These are phyloP conservation scores for Sutorius eximius DNA, from an alignment of 1,284 basidiomycete genomes.

Conservation along the genomic window DNA sequence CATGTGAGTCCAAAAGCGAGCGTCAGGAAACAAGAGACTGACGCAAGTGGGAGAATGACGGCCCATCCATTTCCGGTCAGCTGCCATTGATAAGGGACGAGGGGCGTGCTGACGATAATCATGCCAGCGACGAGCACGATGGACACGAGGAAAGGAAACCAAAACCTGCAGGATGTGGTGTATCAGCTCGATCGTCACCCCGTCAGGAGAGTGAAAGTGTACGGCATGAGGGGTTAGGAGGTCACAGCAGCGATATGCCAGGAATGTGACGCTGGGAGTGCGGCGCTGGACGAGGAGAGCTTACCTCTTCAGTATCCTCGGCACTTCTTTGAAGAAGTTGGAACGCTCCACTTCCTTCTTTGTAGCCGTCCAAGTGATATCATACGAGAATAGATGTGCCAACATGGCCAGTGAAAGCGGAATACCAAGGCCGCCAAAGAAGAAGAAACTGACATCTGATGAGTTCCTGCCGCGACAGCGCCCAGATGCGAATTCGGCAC, in stretches of 20 bases:
- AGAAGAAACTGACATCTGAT: slow-evolving; percentile 64
- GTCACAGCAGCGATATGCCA: background rate
- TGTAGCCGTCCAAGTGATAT: slow-evolving; percentile 81
- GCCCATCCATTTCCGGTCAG: slow-evolving; percentile 64
- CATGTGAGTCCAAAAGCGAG: slow-evolving; percentile 5
- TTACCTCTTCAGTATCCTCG: slow-evolving; percentile 72
- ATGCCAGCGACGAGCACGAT: slow-evolving; percentile 48
- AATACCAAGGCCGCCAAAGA: slow-evolving; percentile 78
- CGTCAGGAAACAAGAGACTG: slow-evolving; percentile 28
- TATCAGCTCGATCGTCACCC: slow-evolving; percentile 16
- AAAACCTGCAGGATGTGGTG: slow-evolving; percentile 27
- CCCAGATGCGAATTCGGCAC: slow-evolving; percentile 31
- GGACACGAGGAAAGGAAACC: slow-evolving; percentile 36
- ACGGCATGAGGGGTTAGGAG: background rate
- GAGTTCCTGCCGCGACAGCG: slow-evolving; percentile 1
- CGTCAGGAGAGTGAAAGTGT: background rate
- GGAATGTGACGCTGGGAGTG: background rate
- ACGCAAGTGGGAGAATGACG: slow-evolving; percentile 67
- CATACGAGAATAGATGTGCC: slow-evolving; percentile 81
- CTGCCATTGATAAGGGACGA: slow-evolving; percentile 65
- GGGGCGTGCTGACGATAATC: slow-evolving; percentile 53
- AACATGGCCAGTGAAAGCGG: slow-evolving; percentile 73
- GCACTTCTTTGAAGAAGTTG: slow-evolving; percentile 88
- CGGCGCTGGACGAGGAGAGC: slow-evolving; percentile 53
- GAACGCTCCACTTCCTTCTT: slow-evolving; percentile 79